These are phyloP conservation scores for Mycocentrospora acerina DNA, from an alignment of 2,329 filamentous ascomycete genomes.

Conservation along the genomic window DNA sequence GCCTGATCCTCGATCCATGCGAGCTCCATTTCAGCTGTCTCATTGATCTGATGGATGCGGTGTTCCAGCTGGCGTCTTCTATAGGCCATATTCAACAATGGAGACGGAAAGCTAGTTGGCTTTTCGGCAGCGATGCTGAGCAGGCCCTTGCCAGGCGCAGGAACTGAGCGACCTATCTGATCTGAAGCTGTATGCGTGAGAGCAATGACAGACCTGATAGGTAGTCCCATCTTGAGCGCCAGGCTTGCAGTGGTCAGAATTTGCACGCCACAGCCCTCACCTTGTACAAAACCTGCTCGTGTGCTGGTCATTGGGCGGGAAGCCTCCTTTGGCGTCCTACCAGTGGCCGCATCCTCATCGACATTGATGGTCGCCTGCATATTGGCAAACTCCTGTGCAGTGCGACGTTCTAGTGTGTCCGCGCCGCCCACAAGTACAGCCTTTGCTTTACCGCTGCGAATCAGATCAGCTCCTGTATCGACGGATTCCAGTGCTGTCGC, in stretches of 20 bases:
- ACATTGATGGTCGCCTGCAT: constrained; percentile 43
- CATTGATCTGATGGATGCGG: constrained; percentile 4
- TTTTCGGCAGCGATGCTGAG: constrained; percentile 14
- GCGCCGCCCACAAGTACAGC: constrained; percentile 38
- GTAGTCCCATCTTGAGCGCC: constrained; percentile 40
- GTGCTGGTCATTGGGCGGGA: constrained; percentile 39
- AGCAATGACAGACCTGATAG: constrained; percentile 41
- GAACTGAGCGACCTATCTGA: constrained; percentile 40
- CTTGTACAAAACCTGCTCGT: constrained; percentile 43
- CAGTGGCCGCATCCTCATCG: constrained; percentile 24
- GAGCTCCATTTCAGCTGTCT: no score
- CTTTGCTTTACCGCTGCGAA: constrained; percentile 34
- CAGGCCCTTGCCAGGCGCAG: constrained; percentile 44
- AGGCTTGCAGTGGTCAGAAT: constrained; percentile 36
- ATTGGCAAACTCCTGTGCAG: constrained; percentile 27
- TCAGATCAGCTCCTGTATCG: constrained; percentile 39
- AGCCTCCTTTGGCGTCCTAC: constrained; percentile 34
- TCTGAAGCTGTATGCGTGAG: constrained; percentile 37
- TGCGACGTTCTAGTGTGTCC: constrained; percentile 34
- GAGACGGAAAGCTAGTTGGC: constrained; percentile 6
- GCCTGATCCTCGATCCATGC: no score
- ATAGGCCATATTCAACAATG: constrained; percentile 28
- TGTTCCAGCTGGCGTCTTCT: constrained; percentile 26
- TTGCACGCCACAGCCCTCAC: constrained; percentile 41
- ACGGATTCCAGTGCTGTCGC: constrained; percentile 43